These are phyloP conservation scores for Holtermanniella nyarrowii DNA, from an alignment of 768 basidiomycete genomes.

Conservation along the genomic window DNA sequence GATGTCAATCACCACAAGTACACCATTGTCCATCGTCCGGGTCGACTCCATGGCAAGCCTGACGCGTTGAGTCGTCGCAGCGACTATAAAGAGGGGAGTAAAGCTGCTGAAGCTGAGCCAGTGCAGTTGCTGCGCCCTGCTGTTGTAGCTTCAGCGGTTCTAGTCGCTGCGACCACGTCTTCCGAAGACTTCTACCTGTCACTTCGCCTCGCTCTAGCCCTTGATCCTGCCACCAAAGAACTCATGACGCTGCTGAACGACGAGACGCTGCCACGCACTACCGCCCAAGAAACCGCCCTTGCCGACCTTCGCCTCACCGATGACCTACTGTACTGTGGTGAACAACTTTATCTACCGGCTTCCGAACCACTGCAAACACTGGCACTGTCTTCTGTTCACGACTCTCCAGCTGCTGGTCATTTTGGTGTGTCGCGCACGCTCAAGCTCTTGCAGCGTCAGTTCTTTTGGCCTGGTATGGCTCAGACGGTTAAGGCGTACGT, in stretches of 20 bases:
- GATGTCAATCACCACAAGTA: background rate
- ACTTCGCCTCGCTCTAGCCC: background rate
- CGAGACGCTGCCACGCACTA: background rate
- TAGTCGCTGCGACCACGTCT: background rate
- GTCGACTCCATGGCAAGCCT: background rate
- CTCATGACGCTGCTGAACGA: background rate
- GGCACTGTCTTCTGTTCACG: constrained; percentile 39
- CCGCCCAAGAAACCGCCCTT: background rate
- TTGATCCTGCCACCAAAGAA: background rate
- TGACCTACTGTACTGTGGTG: background rate
- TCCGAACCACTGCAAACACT: constrained; percentile 10
- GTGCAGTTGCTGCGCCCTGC: background rate
- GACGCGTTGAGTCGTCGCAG: constrained; percentile 3
- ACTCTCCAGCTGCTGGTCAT: constrained; percentile 43
- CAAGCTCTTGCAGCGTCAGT: constrained; percentile 38
- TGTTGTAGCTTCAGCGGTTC: background rate
- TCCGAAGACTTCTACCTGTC: background rate
- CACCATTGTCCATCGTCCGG: background rate
- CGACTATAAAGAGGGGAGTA: constrained; percentile 3
- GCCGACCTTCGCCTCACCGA: background rate
- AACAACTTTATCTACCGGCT: background rate
- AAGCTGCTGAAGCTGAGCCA: background rate
- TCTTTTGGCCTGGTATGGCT: constrained; percentile 43
- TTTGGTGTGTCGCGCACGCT: constrained; percentile 41
- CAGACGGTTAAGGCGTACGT: constrained; percentile 36